Percentiles rank a stretch among this genome's conserved stretches.
phyloP scores from a whole-genome alignment of 1,284 basidiomycete genomes.

The Moesziomyces sp. region DNA sequence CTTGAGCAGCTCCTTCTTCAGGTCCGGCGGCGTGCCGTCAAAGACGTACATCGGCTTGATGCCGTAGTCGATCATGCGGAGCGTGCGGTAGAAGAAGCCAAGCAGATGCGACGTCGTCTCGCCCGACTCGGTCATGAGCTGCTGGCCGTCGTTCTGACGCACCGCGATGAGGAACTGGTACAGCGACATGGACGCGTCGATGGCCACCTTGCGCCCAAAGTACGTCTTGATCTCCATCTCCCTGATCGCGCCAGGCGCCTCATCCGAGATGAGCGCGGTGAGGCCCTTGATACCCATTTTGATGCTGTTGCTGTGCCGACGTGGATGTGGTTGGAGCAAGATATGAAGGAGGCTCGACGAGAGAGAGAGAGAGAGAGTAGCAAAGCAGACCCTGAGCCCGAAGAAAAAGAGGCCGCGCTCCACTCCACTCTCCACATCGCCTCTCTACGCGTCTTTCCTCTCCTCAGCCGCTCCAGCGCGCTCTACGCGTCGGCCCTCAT shows the following conservation, averaged over 20 bases:
- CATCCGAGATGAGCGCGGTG: constrained; percentile 83
- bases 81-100: constrained; percentile 90
- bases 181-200: constrained; percentile 77
- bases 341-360: too few relatives aligned
- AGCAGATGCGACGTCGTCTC: constrained; percentile 93
- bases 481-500: too few relatives aligned
- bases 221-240: constrained; percentile 93
- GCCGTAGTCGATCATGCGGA: constrained; percentile 96
- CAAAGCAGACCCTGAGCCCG: too few relatives aligned
- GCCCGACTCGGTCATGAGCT: constrained; percentile 94
- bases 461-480: too few relatives aligned
- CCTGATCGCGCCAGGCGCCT: constrained; percentile 86
- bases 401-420: too few relatives aligned
- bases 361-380: too few relatives aligned
- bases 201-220: constrained; percentile 91
- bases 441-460: too few relatives aligned
- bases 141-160: constrained; percentile 92
- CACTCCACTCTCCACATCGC: too few relatives aligned
- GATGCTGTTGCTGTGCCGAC: neutral
- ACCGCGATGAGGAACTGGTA: constrained; percentile 97
- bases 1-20: constrained; percentile 95
- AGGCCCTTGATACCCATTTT: constrained; percentile 73
- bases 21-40: constrained; percentile 95
- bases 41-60: constrained; percentile 99
- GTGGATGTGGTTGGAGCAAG: neutral